Evolutionary conservation across 129 eudicot genomes (phyloP).

Genomic region (Lactuca saligna): DNA sequence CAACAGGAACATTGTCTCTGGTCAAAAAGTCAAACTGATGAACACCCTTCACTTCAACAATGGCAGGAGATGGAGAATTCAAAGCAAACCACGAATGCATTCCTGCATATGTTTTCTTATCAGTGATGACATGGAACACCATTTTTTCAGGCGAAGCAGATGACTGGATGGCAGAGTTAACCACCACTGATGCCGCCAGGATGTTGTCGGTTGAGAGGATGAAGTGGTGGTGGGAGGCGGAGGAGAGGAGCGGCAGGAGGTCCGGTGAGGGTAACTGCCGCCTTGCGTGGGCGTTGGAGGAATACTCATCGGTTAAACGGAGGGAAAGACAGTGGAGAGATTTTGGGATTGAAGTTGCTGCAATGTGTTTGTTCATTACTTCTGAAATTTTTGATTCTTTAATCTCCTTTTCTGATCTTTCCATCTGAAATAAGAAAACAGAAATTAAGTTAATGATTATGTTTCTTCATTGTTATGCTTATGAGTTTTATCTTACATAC

Average conservation of each 20-base stretch:
- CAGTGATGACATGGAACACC: conserved; percentile 94
- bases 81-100: conserved; percentile 99
- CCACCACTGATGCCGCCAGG: conserved; percentile 97
- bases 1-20: conserved; percentile 94
- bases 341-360: conserved; percentile 91
- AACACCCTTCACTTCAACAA: conserved; percentile 94
- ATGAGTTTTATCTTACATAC: conserved; percentile 37
- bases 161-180: conserved; percentile 72
- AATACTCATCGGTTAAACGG: conserved; percentile 92
- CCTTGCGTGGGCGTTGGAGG: conserved; percentile 97
- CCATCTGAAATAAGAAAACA: conserved; percentile 64
- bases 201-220: conserved; percentile 89
- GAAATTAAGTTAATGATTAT: no score
- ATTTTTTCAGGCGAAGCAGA: conserved; percentile 64
- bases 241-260: conserved; percentile 86
- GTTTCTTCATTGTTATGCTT: no score
- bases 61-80: conserved; percentile 75
- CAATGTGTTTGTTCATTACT: conserved; percentile 90
- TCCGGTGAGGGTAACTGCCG: conserved; percentile 93
- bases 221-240: conserved; percentile 81
- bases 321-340: conserved; percentile 92
- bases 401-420: conserved; percentile 80
- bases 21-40: conserved; percentile 99
- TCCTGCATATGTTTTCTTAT: conserved; percentile 97
- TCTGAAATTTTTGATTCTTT: conserved; percentile 87